Evolutionary conservation across 805 yeast species (phyloP).

Genomic region (Yarrowia porcina): DNA sequence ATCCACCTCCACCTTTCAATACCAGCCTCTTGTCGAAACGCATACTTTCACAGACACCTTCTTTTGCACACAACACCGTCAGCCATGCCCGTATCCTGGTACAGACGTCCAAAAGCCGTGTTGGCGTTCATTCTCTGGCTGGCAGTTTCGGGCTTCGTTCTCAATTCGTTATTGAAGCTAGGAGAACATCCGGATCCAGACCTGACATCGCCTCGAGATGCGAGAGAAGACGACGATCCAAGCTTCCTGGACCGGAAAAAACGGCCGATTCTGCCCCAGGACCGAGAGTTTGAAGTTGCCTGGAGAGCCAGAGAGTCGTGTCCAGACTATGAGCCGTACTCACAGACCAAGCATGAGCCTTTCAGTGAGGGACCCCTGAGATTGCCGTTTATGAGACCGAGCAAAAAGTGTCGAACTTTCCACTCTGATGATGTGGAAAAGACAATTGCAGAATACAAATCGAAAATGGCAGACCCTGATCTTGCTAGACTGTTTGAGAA

Average conservation of each 20-base stretch:
- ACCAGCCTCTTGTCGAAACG: neutral
- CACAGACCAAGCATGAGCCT: constrained; percentile 55
- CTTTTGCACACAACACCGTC: too few relatives aligned
- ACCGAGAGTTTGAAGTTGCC: constrained; percentile 1
- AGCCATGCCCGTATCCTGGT: neutral
- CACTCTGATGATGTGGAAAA: constrained; percentile 58
- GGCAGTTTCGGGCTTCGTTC: neutral
- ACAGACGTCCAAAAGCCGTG: constrained; percentile 7
- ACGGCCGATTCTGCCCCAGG: neutral
- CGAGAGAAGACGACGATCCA: neutral
- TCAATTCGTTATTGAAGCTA: neutral
- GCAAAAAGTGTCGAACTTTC: constrained; percentile 69
- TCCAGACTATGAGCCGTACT: constrained; percentile 61
- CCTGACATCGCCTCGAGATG: neutral
- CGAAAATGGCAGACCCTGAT: constrained; percentile 56
- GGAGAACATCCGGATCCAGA: constrained; percentile 3
- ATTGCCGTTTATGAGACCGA: constrained; percentile 76
- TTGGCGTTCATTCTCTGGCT: constrained; percentile 5
- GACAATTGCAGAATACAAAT: constrained; percentile 51
- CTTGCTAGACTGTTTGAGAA: constrained; percentile 74
- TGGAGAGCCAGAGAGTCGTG: constrained; percentile 40
- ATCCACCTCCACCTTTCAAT: neutral
- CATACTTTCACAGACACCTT: neutral
- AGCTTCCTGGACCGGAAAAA: neutral
- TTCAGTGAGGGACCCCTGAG: constrained; percentile 51